A percentile compares a stretch with the other conserved stretches of the same genome.
phyloP scores from a whole-genome alignment of 345 rosid species.

The Boechera retrofracta region DNA sequence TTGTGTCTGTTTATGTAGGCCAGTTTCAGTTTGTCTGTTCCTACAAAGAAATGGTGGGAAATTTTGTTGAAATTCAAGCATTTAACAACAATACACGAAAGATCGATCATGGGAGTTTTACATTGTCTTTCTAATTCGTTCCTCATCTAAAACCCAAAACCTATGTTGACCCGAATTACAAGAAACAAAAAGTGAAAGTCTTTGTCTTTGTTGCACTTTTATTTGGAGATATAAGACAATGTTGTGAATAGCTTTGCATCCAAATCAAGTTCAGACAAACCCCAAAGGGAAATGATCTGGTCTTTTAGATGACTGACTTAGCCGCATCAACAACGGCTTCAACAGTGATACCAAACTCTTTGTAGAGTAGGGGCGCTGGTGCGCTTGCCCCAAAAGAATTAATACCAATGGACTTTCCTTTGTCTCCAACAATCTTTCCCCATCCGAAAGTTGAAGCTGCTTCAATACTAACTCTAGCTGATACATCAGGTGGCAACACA shows the following conservation, averaged over 20 bases:
- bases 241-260: constrained; percentile 27
- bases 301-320: constrained; percentile 54
- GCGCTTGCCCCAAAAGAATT: constrained; percentile 88
- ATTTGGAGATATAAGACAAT: constrained; percentile 38
- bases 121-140: constrained; percentile 33
- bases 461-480: constrained; percentile 86
- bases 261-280: constrained; percentile 24
- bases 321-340: constrained; percentile 85
- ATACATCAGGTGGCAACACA: constrained; percentile 69
- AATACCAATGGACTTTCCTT: constrained; percentile 82
- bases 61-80: constrained; percentile 29
- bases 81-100: constrained; percentile 19
- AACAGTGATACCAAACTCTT: constrained; percentile 74
- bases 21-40: neutral
- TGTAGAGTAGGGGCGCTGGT: constrained; percentile 74
- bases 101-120: constrained; percentile 29
- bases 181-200: constrained; percentile 27
- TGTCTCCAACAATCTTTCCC: constrained; percentile 71
- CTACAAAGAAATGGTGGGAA: neutral
- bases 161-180: constrained; percentile 40
- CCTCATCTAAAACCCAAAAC: constrained; percentile 44
- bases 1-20: neutral
- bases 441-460: constrained; percentile 92
- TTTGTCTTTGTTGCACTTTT: constrained; percentile 36
- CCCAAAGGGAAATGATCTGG: neutral